These are phyloP conservation scores for Durio zibethinus DNA, from an alignment of 345 rosid genomes.

Conservation along the genomic window DNA sequence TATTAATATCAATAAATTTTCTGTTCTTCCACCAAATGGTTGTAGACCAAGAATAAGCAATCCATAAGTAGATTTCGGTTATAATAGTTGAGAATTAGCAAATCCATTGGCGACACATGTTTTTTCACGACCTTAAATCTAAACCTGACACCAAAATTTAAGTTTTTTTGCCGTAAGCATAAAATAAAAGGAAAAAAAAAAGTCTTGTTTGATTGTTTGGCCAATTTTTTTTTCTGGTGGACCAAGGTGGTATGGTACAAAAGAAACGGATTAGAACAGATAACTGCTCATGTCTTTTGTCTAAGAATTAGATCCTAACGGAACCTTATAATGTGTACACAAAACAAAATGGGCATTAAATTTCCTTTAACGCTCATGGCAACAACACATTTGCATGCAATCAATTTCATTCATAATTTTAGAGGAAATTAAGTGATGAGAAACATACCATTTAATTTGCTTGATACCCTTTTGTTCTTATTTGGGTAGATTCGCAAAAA, in stretches of 20 bases:
- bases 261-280: neutral
- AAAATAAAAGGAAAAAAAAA: neutral
- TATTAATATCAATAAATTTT: neutral
- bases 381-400: neutral
- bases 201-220: neutral
- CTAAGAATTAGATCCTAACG: no score
- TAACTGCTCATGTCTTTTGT: no score
- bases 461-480: neutral
- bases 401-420: neutral
- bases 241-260: slow-evolving; percentile 3
- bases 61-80: neutral
- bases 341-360: no score
- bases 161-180: neutral
- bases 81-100: neutral
- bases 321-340: no score
- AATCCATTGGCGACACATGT: neutral
- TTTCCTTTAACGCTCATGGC: no score
- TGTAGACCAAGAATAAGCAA: slow-evolving; percentile 5
- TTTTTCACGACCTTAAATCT: neutral
- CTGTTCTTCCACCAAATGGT: neutral
- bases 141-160: neutral
- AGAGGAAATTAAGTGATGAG: neutral
- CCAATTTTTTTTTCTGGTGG: neutral
- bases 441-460: no score
- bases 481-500: neutral